These are phyloP conservation scores for Sclerospora graminicola DNA, from an alignment of 352 stramenopile genomes.

Conservation along the genomic window DNA sequence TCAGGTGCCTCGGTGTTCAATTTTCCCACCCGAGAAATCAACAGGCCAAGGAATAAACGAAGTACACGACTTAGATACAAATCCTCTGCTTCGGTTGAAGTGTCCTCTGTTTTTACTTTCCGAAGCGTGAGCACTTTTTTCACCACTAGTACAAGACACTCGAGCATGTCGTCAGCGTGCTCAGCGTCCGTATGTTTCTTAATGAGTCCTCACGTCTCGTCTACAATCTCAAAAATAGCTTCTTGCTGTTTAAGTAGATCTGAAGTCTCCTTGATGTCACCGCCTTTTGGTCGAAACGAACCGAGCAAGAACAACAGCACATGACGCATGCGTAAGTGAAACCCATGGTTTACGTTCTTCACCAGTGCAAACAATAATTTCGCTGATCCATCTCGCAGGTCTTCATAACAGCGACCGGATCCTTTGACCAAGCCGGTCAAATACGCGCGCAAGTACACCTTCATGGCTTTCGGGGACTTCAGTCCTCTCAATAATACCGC, in stretches of 20 bases:
- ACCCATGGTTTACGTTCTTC: constrained; percentile 81
- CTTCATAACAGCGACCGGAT: constrained; percentile 42
- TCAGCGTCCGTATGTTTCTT: constrained; percentile 64
- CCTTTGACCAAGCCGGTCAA: constrained; percentile 63
- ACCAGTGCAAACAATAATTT: constrained; percentile 78
- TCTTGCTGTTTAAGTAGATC: constrained; percentile 20
- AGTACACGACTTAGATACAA: too few species aligned
- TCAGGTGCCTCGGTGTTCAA: too few species aligned
- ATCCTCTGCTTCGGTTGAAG: too few species aligned
- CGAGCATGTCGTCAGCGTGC: too few species aligned
- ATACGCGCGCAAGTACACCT: constrained; percentile 71
- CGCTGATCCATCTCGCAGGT: constrained; percentile 71
- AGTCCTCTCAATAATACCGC: constrained; percentile 77
- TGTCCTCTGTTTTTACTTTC: too few species aligned
- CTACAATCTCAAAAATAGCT: constrained; percentile 53
- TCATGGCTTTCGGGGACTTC: constrained; percentile 62
- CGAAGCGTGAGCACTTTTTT: too few species aligned
- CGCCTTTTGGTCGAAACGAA: constrained; percentile 47
- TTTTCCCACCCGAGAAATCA: too few species aligned
- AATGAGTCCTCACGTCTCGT: constrained; percentile 56
- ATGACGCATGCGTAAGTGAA: too few species aligned
- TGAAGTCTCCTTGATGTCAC: constrained; percentile 1
- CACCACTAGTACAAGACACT: too few species aligned
- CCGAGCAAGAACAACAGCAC: constrained; percentile 61
- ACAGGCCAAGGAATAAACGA: too few species aligned